Evolutionary conservation across 1,284 basidiomycete species (phyloP), one percentile per base, ranked within the genome.

Genomic region (Spongiforma sp.): DNA sequence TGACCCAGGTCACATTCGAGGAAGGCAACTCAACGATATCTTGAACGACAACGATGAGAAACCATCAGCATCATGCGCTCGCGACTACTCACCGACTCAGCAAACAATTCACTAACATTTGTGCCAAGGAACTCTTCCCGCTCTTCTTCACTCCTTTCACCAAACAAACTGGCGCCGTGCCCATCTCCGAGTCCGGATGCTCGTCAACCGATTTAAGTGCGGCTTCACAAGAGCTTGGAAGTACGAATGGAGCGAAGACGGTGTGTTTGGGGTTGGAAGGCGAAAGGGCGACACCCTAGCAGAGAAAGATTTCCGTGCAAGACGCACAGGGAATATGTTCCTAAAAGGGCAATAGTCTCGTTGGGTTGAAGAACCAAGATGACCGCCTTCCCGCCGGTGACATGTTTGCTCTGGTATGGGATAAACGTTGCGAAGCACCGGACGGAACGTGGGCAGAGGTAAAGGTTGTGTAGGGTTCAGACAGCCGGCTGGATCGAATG

Each of bases 1-100:
- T 99, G 97, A 14, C 97, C 97, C 5, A 95, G 71, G 78, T 99
- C 97, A 63, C 93, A 93, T 74, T 99, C 96, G 9, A 99, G 84
- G 76, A 89, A 98, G 1, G 95, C 95, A 4, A 98, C 94, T 24
- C 83, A 84, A 28, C 82, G 82, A 75, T 89, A 91, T 41, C 91
- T 90, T 64, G 59, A 34, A 57, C n/a, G 50, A 48, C 41, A 63
- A 54, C 1, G 3, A 43, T 68, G 5, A 53, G 57, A 19, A 26
- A 48, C 21, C 30, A 17, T 37, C 62, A 24, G 39, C 17, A 26
- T 57, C 24, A 26, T 30, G 15, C 36, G 8, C 15, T 32, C 12
- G 3, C 14, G n/a, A 39, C 24, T n/a, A 79, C 81, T 67, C 70
- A 89, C 86, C 80, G 80, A 32, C 76, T 78, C 15, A 93, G 76